Conservation (phyloP, 2,329 filamentous ascomycete species). For the Neonectria magnoliae region DNA sequence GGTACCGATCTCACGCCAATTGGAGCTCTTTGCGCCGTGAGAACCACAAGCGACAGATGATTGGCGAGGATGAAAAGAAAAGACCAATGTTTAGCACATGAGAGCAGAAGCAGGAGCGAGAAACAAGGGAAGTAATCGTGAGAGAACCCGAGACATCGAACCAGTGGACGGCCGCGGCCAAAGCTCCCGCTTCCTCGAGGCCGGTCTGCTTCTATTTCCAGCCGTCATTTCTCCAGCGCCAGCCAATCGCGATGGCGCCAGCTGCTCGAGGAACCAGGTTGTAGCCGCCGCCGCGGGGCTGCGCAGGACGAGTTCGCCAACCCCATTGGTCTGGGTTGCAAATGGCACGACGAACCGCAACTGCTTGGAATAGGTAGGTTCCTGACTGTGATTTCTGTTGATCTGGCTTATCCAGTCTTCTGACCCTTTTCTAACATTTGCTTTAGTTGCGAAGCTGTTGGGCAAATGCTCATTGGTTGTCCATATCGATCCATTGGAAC, state of each 20-base stretch:
- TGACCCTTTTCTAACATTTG: background rate
- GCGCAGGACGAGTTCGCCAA: background rate
- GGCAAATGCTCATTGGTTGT: background rate
- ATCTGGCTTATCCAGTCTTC: background rate
- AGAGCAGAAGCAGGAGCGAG: background rate
- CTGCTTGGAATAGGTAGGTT: background rate
- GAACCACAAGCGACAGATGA: background rate
- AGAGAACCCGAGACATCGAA: background rate
- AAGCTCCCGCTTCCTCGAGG: constrained; percentile 11
- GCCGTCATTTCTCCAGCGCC: background rate
- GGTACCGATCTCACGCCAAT: background rate
- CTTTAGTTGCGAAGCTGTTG: background rate
- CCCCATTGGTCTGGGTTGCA: constrained; percentile 13
- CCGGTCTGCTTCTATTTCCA: constrained; percentile 6
- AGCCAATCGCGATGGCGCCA: constrained; percentile 9
- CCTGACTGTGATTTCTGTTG: background rate
- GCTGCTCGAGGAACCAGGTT: constrained; percentile 7
- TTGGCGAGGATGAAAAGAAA: background rate
- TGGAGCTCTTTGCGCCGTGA: background rate
- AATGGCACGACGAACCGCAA: background rate
- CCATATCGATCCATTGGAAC: background rate
- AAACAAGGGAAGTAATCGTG: background rate
- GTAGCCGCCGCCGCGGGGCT: constrained; percentile 23
- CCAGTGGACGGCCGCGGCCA: constrained; percentile 11
- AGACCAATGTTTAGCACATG: background rate